Evolutionary conservation across 1,284 basidiomycete species (phyloP), one percentile per base, ranked within the genome.

Genomic region (Fomitiporia mediterranea): DNA sequence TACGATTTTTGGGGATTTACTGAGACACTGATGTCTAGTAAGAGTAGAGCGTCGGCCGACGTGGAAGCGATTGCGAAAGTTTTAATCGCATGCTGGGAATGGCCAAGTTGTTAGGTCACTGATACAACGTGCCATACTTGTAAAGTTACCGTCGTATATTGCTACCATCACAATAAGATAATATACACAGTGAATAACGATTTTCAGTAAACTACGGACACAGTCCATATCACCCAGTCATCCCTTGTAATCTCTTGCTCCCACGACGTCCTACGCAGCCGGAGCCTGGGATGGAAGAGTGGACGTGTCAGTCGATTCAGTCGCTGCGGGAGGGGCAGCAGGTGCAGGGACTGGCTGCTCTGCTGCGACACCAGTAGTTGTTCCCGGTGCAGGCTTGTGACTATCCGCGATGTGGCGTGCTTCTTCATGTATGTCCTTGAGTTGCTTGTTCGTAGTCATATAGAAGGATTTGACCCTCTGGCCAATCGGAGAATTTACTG

Each of bases 381-480:
- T 35, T 35, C 60, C 60, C 8, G 65, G 28, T 21, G 38, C 50
- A 7, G 67, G 62, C 66, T 86, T 85, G 63, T 89, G 80, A 56
- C 76, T 70, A 21, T 78, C 77, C 27, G 82, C 79, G 65, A 94
- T 89, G 42, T 92, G 82, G 56, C 78, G 75, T 1, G 92, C 92
- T 70, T 95, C 92, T 65, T 92, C 91, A 66, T 94, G 92, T 53
- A 94, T 91, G 66, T 94, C 91, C 35, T 77, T 68, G 15, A 90
- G 82, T 66, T 92, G 86, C 71, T 94, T 94, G 28, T 83, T 78
- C 0, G 91, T 91, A 21, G 71, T 73, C 7, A 89, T 91, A 73
- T 94, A 94, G 70, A 93, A 94, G 0, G 70, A 66, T 37, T 75
- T 70, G 39, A 92, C 87, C 68, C 81, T 86, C 73, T 86, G 79